phyloP scores from a whole-genome alignment of 129 eudicot species.

The Pseudognaphalium luteoalbum region DNA sequence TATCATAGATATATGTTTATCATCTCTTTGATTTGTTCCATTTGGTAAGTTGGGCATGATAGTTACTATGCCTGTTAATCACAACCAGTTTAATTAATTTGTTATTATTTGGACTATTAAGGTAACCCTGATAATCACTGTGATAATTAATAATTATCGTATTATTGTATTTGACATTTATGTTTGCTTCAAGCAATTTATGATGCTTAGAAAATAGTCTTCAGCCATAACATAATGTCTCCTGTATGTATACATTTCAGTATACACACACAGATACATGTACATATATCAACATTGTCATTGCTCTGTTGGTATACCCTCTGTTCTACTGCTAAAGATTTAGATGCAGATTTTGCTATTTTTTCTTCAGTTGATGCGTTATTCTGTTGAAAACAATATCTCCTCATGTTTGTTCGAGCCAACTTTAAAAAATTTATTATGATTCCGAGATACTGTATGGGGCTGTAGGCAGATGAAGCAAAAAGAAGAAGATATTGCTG shows the following conservation, averaged over 20 bases:
- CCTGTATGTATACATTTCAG: background rate
- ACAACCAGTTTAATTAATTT: background rate
- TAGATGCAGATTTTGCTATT: constrained; percentile 13
- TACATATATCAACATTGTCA: background rate
- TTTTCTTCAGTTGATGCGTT: constrained; percentile 9
- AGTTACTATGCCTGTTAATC: background rate
- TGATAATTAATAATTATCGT: background rate
- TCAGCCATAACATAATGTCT: background rate
- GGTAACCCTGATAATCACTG: background rate
- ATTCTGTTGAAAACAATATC: constrained; percentile 3
- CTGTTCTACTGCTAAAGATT: constrained; percentile 1
- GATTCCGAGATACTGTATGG: constrained; percentile 22
- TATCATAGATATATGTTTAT: background rate
- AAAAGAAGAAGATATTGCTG: constrained; percentile 82
- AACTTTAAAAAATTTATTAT: constrained; percentile 4
- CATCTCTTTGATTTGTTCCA: background rate
- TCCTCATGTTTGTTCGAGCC: constrained; percentile 13
- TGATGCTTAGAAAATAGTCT: background rate
- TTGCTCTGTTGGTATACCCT: background rate
- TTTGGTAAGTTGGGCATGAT: background rate
- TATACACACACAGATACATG: background rate
- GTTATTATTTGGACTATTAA: background rate
- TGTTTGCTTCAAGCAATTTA: background rate
- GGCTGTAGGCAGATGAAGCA: constrained; percentile 56
- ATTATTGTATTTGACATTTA: background rate